These are phyloP conservation scores for Neonectria magnoliae DNA, from an alignment of 2,329 filamentous ascomycete genomes.

Conservation along the genomic window DNA sequence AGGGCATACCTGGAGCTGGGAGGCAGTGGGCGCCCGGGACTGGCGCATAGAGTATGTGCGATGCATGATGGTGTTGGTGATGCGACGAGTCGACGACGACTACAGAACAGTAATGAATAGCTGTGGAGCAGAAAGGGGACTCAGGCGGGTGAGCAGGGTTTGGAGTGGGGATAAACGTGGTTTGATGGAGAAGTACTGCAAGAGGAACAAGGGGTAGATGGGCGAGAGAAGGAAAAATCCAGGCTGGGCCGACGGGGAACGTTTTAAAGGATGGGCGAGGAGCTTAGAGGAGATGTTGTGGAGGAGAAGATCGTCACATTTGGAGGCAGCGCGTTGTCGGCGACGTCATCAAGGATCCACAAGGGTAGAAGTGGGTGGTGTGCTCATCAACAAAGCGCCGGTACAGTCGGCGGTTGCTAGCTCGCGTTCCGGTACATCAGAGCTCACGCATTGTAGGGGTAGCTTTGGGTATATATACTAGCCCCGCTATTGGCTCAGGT, in stretches of 20 bases:
- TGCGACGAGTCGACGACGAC: conserved; percentile 24
- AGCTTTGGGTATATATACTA: background rate
- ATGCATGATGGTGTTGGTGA: conserved; percentile 74
- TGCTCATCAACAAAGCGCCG: conserved; percentile 20
- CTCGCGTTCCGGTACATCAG: background rate
- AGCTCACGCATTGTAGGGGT: too few species aligned
- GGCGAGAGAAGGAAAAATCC: conserved; percentile 27
- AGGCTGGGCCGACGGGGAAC: conserved; percentile 37
- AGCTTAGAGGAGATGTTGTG: conserved; percentile 40
- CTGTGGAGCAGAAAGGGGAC: conserved; percentile 35
- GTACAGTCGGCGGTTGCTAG: conserved; percentile 11
- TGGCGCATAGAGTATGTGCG: conserved; percentile 99
- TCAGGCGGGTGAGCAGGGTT: conserved; percentile 32
- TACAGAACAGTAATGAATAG: background rate
- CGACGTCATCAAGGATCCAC: conserved; percentile 44
- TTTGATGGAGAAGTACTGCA: conserved; percentile 30
- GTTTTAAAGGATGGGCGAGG: conserved; percentile 42
- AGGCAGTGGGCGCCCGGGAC: conserved; percentile 93
- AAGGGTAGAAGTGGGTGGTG: conserved; percentile 31
- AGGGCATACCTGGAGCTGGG: conserved; percentile 68
- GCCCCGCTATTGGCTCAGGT: conserved; percentile 29
- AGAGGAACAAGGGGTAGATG: conserved; percentile 37
- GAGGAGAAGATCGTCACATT: conserved; percentile 45
- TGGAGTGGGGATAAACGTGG: conserved; percentile 34
- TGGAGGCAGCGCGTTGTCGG: conserved; percentile 32